phyloP scores from a whole-genome alignment of 192 early-diverging fungal species.

The Coemansia biformis region DNA sequence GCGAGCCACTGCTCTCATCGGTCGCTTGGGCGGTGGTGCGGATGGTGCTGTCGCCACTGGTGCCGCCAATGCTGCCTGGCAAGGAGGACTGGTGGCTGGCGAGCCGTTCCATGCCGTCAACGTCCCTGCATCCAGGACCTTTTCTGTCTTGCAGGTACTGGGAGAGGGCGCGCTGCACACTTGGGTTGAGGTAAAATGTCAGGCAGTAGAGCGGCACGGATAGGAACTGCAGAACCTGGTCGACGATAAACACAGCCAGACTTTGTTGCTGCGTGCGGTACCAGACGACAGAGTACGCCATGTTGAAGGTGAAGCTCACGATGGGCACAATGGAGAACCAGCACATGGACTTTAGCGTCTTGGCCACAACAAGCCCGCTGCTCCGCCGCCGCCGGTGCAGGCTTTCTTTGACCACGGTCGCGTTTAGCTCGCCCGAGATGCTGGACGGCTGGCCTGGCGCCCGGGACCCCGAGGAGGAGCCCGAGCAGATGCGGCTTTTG shows the following conservation, averaged over 20 bases:
- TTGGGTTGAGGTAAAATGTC: slow-evolving; percentile 35
- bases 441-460: not conserved
- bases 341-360: slow-evolving; percentile 22
- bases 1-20: too few species aligned
- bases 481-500: slow-evolving; percentile 1
- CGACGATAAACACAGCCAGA: slow-evolving; percentile 11
- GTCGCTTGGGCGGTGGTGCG: too few species aligned
- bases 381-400: slow-evolving; percentile 9
- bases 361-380: slow-evolving; percentile 14
- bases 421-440: not conserved
- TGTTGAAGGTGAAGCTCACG: slow-evolving; percentile 26
- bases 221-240: slow-evolving; percentile 33
- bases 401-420: slow-evolving; percentile 13
- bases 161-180: slow-evolving; percentile 15
- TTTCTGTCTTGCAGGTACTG: slow-evolving; percentile 11
- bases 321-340: slow-evolving; percentile 40
- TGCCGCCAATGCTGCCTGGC: too few species aligned
- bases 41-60: too few species aligned
- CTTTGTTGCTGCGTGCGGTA: slow-evolving; percentile 7
- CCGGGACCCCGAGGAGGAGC: not conserved
- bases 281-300: slow-evolving; percentile 19
- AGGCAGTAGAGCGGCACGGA: slow-evolving; percentile 19
- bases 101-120: too few species aligned
- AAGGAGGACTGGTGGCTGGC: too few species aligned
- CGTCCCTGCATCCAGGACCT: too few species aligned